phyloP scores from a whole-genome alignment of 2,329 filamentous ascomycete genomes.

The Alternaria gansuensis region DNA sequence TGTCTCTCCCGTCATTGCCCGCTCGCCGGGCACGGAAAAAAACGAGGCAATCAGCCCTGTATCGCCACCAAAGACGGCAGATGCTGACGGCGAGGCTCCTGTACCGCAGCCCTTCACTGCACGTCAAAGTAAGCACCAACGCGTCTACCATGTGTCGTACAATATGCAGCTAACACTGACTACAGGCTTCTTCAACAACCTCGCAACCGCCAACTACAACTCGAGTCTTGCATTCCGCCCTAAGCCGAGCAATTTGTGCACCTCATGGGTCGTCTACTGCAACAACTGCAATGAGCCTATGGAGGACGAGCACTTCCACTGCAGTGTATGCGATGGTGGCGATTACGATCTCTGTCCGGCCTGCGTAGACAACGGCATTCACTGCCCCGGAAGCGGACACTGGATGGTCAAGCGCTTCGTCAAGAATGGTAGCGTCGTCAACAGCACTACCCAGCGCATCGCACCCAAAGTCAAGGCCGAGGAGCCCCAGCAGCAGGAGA shows the following conservation, averaged over 20 bases:
- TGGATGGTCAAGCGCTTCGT: slow-evolving; percentile 95
- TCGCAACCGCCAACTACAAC: slow-evolving; percentile 40
- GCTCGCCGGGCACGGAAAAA: slow-evolving; percentile 35
- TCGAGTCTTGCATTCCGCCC: slow-evolving; percentile 52
- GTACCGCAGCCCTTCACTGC: slow-evolving; percentile 54
- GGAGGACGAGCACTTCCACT: slow-evolving; percentile 88
- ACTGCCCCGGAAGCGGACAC: slow-evolving; percentile 81
- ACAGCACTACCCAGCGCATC: slow-evolving; percentile 85
- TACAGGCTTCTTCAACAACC: slow-evolving; percentile 43
- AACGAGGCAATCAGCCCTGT: slow-evolving; percentile 34
- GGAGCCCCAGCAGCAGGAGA: slow-evolving; percentile 51
- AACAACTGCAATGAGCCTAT: slow-evolving; percentile 86
- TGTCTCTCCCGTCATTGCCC: slow-evolving; percentile 42
- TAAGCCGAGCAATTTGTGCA: slow-evolving; percentile 51
- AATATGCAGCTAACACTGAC: slow-evolving; percentile 21
- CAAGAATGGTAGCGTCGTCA: slow-evolving; percentile 78
- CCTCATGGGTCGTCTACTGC: slow-evolving; percentile 85
- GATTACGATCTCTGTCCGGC: slow-evolving; percentile 91
- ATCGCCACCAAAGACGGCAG: slow-evolving; percentile 33
- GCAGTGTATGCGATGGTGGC: slow-evolving; percentile 88
- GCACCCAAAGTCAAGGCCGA: slow-evolving; percentile 66
- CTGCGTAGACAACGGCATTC: slow-evolving; percentile 78
- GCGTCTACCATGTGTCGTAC: background rate
- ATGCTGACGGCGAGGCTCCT: slow-evolving; percentile 51
- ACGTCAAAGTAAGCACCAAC: slow-evolving; percentile 41